Conservation (phyloP, 2,329 filamentous ascomycete genomes). For the Bipolaris oryzae region DNA sequence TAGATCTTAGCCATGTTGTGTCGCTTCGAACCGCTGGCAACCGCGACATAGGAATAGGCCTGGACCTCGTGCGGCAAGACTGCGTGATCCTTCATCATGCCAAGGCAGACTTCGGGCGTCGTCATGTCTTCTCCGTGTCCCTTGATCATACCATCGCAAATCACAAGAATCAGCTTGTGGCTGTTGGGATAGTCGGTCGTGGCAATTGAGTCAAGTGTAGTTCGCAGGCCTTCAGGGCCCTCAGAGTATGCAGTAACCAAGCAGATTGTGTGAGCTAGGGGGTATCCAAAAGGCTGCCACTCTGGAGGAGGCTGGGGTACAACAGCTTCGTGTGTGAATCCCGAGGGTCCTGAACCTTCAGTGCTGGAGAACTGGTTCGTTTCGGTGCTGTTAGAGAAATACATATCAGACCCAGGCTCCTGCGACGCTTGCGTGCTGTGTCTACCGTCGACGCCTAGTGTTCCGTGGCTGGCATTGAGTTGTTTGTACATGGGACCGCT, state of each 20-base stretch:
- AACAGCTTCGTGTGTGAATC: constrained; percentile 95
- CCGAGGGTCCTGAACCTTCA: constrained; percentile 80
- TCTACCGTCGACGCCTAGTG: constrained; percentile 55
- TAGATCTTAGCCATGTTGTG: constrained; percentile 99
- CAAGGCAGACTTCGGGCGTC: constrained; percentile 86
- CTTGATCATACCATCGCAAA: constrained; percentile 98
- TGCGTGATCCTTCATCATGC: constrained; percentile 94
- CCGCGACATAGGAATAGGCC: constrained; percentile 93
- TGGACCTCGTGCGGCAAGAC: constrained; percentile 80
- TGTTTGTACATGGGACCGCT: constrained; percentile 70
- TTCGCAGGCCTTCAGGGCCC: constrained; percentile 88
- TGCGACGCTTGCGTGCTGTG: constrained; percentile 25
- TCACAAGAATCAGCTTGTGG: constrained; percentile 94
- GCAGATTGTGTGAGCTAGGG: constrained; percentile 90
- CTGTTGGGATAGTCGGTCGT: constrained; percentile 99
- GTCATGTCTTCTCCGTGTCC: constrained; percentile 85
- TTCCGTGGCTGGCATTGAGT: constrained; percentile 63
- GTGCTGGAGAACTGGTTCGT: constrained; percentile 59
- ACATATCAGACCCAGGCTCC: constrained; percentile 51
- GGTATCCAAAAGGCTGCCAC: constrained; percentile 97
- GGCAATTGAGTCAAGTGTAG: constrained; percentile 92
- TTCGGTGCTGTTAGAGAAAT: constrained; percentile 52
- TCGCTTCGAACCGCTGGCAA: constrained; percentile 92
- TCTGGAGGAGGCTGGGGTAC: constrained; percentile 95
- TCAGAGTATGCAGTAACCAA: constrained; percentile 97